These are phyloP conservation scores for Thalassia testudinum DNA, from an alignment of 116 monocot species.

Conservation along the genomic window DNA sequence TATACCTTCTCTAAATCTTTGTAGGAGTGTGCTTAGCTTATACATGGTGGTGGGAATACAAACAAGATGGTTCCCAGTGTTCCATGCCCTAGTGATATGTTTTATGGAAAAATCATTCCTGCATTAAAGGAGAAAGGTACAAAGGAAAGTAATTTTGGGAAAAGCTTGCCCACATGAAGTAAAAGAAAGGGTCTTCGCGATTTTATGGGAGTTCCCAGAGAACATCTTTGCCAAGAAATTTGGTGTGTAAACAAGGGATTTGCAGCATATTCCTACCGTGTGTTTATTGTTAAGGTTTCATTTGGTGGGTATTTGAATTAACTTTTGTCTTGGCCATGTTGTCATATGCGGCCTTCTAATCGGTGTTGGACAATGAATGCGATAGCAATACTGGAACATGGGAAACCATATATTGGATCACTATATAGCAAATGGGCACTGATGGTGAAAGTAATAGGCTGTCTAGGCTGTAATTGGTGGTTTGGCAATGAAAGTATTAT, in stretches of 20 bases:
- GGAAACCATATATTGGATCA: too few relatives aligned
- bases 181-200: slow-evolving; percentile 86
- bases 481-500: too few relatives aligned
- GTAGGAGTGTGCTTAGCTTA: slow-evolving; percentile 54
- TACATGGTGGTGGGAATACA: slow-evolving; percentile 46
- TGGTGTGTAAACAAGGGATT: slow-evolving; percentile 98
- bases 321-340: too few relatives aligned
- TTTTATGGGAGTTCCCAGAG: slow-evolving; percentile 79
- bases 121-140: slow-evolving; percentile 97
- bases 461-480: too few relatives aligned
- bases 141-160: slow-evolving; percentile 76
- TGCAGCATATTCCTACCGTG: slow-evolving; percentile 52
- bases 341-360: too few relatives aligned
- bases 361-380: too few relatives aligned
- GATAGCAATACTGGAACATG: too few relatives aligned
- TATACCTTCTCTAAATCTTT: slow-evolving; percentile 89
- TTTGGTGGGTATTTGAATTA: too few relatives aligned
- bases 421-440: too few relatives aligned
- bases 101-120: slow-evolving; percentile 98
- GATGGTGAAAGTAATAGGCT: too few relatives aligned
- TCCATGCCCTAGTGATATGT: slow-evolving; percentile 94
- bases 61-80: slow-evolving; percentile 27
- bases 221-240: slow-evolving; percentile 80
- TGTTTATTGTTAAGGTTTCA: too few relatives aligned
- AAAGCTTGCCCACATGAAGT: slow-evolving; percentile 99